These are phyloP conservation scores for Funneliformis geosporum DNA, from an alignment of 192 early-diverging fungal genomes.

Conservation along the genomic window DNA sequence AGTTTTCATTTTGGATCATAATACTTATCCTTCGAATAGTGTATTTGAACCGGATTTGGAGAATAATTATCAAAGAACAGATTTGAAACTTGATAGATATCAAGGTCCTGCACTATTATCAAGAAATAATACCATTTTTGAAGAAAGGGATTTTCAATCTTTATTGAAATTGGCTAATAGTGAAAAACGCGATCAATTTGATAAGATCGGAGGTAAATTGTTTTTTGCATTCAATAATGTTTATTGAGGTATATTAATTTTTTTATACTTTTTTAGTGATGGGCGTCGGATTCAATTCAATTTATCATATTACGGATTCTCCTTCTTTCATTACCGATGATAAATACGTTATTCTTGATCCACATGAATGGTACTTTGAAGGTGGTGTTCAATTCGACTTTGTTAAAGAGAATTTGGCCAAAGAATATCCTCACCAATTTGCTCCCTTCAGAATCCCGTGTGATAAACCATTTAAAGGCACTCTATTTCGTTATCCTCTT, in stretches of 20 bases:
- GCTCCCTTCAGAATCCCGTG: constrained; percentile 30
- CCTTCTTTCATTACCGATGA: constrained; percentile 40
- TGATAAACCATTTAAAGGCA: constrained; percentile 36
- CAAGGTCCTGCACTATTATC: constrained; percentile 36
- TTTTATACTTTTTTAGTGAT: neutral
- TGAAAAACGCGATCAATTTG: constrained; percentile 29
- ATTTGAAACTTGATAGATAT: constrained; percentile 4
- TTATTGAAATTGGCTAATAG: constrained; percentile 30
- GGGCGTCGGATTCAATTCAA: constrained; percentile 12
- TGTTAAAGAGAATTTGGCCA: neutral
- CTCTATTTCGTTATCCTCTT: constrained; percentile 44
- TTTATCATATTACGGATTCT: constrained; percentile 46
- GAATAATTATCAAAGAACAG: neutral
- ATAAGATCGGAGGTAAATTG: constrained; percentile 6
- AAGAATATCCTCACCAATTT: constrained; percentile 35
- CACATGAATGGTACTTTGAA: constrained; percentile 35
- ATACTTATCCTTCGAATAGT: neutral
- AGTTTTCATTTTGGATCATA: constrained; percentile 6
- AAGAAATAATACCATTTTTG: constrained; percentile 32
- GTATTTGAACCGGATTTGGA: neutral
- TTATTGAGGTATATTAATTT: neutral
- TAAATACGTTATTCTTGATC: constrained; percentile 42
- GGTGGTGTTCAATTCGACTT: constrained; percentile 35
- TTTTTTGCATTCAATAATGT: neutral
- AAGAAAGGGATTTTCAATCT: constrained; percentile 28